Conservation (phyloP, 257 asterid species). For the Voacanga thouarsii region DNA sequence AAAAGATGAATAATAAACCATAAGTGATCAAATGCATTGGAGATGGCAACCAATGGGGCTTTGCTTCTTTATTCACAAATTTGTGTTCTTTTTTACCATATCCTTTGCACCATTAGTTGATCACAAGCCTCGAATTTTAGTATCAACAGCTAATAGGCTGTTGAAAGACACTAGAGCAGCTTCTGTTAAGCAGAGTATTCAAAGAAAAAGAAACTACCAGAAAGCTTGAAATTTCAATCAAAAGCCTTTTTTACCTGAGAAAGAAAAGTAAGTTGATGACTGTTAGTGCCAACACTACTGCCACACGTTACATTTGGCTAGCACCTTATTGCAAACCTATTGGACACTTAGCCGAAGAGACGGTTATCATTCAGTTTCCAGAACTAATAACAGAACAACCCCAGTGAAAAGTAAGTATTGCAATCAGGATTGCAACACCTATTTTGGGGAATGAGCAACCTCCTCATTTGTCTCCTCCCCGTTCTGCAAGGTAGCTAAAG, state of each 20-base stretch:
- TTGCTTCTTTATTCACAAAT: not conserved
- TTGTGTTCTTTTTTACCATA: not conserved
- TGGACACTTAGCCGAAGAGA: not conserved
- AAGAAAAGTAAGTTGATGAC: not conserved
- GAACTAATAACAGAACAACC: not conserved
- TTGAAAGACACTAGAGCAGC: not conserved
- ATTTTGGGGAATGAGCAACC: slow-evolving; percentile 26
- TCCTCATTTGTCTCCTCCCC: slow-evolving; percentile 42
- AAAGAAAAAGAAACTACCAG: not conserved
- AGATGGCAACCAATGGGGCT: not conserved
- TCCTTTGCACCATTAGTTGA: not conserved
- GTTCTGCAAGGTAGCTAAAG: slow-evolving; percentile 26
- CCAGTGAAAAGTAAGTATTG: not conserved
- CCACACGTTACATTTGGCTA: not conserved
- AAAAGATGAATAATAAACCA: not conserved
- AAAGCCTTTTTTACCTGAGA: not conserved
- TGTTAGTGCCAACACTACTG: not conserved
- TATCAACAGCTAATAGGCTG: not conserved
- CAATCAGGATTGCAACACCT: slow-evolving; percentile 20
- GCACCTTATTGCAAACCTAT: slow-evolving; percentile 1
- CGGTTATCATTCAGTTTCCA: slow-evolving; percentile 3
- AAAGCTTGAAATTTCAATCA: slow-evolving; percentile 5
- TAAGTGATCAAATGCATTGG: not conserved
- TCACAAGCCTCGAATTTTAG: not conserved
- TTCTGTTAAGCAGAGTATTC: not conserved